Conservation (phyloP, 768 basidiomycete genomes). For the Phylloporus rhodoxanthus region DNA sequence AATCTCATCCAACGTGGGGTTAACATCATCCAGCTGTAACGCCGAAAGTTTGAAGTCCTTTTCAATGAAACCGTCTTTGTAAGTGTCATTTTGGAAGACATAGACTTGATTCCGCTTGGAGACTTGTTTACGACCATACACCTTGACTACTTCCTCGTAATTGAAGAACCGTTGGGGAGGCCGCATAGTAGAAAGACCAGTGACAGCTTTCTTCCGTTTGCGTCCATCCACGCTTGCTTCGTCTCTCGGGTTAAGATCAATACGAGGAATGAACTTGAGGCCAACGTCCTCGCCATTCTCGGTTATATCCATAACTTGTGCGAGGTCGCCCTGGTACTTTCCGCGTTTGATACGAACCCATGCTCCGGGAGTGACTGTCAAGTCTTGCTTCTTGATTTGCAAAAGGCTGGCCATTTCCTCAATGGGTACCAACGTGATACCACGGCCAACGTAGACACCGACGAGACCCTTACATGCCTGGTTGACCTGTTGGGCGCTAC, state of each 20-base stretch:
- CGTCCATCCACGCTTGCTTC: conserved; percentile 59
- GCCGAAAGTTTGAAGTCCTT: conserved; percentile 87
- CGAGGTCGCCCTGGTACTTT: conserved; percentile 90
- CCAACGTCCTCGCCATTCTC: conserved; percentile 92
- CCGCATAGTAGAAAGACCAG: conserved; percentile 53
- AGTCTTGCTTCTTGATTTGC: conserved; percentile 92
- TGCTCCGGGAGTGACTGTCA: conserved; percentile 74
- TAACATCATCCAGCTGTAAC: conserved; percentile 79
- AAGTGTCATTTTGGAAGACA: conserved; percentile 90
- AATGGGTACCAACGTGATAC: conserved; percentile 83
- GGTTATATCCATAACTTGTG: conserved; percentile 90
- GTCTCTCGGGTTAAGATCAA: conserved; percentile 90
- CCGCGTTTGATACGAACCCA: conserved; percentile 96
- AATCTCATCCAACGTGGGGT: conserved; percentile 95
- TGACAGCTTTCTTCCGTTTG: conserved; percentile 68
- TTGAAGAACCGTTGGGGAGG: conserved; percentile 93
- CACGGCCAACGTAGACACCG: conserved; percentile 81
- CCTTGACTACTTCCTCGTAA: conserved; percentile 84
- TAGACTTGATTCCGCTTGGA: conserved; percentile 68
- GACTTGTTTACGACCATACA: conserved; percentile 75
- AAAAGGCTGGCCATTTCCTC: conserved; percentile 97
- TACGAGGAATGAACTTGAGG: conserved; percentile 93
- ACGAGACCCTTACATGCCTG: conserved; percentile 86
- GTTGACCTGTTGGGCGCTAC: conserved; percentile 77
- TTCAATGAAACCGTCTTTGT: conserved; percentile 90